Base-by-base conservation (phyloP, 1,139 yeast species). In the Sugiyamaella sp. region DNA sequence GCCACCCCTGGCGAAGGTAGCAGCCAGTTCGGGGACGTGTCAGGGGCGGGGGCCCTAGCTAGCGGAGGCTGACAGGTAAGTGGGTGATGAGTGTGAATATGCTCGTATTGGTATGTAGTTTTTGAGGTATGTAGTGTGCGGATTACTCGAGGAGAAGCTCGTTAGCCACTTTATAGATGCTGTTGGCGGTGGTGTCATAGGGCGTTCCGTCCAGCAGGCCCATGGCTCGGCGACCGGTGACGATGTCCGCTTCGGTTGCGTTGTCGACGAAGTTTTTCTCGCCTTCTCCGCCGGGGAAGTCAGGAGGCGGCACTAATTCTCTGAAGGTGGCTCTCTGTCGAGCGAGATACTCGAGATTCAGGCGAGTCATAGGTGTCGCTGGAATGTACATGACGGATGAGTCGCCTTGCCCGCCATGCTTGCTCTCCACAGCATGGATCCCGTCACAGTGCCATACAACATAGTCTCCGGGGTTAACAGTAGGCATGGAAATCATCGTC, bases 371-470 rank as follows among this genome's bases (percentile, higher is more conserved):
- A 2, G 76, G 79, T 27, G 63, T 65, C 1, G 72, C 68, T 1
- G 78, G 74, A 48, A 70, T 66, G 53, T 70, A 73, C 60, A 73
- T 55, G 4, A 76, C 81, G 4, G 75, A 69, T 2, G 81, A 74
- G 57, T 74, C 76, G 2, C 60, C 57, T 10, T 52, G 49, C 1
- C 81, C 81, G 17, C 56, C 57, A 58, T 77, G 80, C 3, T 65
- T 67, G 20, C 66, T 63, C 56, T 78, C 81, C 8, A 78, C 81
- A n/a, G 76, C 76, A 63, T 79, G 82, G 22, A 74, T 69, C 39
- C 72, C 52, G 59, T 79, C 82, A 54, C 75, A 69, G 62, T 79
- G 82, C 82, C 82, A 79, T 51, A 74, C 75, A 0, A 79, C 80
- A 58, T 69, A 74, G 58, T 78, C 80, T 1, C 71, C 71, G 14